Evolutionary conservation across 805 yeast genomes (phyloP).

Genomic region (Yarrowia divulgata): DNA sequence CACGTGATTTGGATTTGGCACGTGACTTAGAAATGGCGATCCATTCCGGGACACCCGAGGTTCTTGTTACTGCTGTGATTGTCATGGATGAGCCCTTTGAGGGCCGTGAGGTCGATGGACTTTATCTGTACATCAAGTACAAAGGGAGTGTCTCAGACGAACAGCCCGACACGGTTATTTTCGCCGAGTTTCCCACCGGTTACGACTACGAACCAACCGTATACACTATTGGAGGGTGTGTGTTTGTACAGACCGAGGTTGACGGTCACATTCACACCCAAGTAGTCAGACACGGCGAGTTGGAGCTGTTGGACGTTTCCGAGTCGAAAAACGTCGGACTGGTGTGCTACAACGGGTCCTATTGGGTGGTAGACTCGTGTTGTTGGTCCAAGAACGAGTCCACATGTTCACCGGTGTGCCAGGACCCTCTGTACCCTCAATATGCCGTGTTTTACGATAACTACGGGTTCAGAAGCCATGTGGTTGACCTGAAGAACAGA

Average conservation of each 20-base stretch:
- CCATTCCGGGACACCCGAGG: not conserved
- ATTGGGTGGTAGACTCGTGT: slow-evolving; percentile 8
- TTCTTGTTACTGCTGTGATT: slow-evolving; percentile 3
- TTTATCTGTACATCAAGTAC: slow-evolving; percentile 24
- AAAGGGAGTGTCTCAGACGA: not conserved
- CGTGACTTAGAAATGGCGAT: slow-evolving; percentile 14
- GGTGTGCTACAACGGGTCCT: slow-evolving; percentile 10
- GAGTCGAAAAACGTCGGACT: not conserved
- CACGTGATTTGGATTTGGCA: not conserved
- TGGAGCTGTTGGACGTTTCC: slow-evolving; percentile 2
- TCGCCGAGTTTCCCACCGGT: slow-evolving; percentile 3
- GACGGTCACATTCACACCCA: slow-evolving; percentile 7
- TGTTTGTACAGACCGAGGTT: slow-evolving; percentile 18
- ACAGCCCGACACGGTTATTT: not conserved
- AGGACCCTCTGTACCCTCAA: slow-evolving; percentile 12
- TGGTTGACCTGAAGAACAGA: slow-evolving; percentile 13
- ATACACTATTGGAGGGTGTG: slow-evolving; percentile 4
- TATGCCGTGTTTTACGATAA: slow-evolving; percentile 23
- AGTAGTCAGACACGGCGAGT: slow-evolving; percentile 9
- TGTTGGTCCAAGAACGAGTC: slow-evolving; percentile 22
- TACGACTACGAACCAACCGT: slow-evolving; percentile 8
- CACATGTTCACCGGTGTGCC: slow-evolving; percentile 25
- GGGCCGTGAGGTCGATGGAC: slow-evolving; percentile 1
- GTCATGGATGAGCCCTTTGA: slow-evolving; percentile 5
- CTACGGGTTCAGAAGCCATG: slow-evolving; percentile 22